A percentile compares a stretch with the other conserved stretches of the same genome.
Evolutionary conservation across 352 stramenopile species (phyloP).

Genomic region (Globisporangium recalcitrans): DNA sequence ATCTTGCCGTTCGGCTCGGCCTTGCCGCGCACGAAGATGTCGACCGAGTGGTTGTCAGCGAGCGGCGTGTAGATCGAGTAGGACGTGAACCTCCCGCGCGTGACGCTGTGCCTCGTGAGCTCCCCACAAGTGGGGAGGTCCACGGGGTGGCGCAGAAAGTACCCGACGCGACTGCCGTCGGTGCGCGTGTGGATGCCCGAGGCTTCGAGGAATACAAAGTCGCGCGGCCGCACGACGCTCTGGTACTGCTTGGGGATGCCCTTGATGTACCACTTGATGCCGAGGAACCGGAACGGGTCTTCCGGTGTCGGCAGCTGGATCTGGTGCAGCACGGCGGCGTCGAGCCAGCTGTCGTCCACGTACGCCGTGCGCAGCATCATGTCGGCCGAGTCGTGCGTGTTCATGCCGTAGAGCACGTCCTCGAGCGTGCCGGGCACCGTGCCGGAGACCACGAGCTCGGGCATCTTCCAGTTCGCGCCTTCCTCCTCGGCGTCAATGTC

Average conservation of each 20-base stretch:
- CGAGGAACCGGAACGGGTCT: conserved; percentile 19
- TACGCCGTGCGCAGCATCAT: conserved; percentile 19
- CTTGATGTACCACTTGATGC: conserved; percentile 20
- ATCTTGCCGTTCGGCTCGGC: conserved; percentile 12
- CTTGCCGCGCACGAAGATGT: conserved; percentile 16
- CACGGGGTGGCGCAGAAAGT: conserved; percentile 18
- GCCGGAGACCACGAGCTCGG: conserved; percentile 16
- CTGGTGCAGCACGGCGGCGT: conserved; percentile 13
- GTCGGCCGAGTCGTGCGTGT: conserved; percentile 14
- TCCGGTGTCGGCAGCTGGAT: conserved; percentile 10
- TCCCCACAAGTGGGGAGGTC: conserved; percentile 10
- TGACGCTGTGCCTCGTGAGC: conserved; percentile 4
- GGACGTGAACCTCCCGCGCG: conserved; percentile 9
- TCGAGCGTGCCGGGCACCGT: conserved; percentile 13
- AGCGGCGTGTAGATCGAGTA: conserved; percentile 16
- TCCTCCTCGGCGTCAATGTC: conserved; percentile 1
- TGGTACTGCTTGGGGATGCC: conserved; percentile 6
- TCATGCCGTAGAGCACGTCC: conserved; percentile 19
- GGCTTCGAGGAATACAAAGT: conserved; percentile 20
- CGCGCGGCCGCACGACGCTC: conserved; percentile 9
- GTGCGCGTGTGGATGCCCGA: conserved; percentile 4
- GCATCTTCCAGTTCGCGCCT: conserved; percentile 12
- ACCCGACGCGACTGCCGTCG: conserved; percentile 16
- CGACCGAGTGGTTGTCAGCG: background rate
- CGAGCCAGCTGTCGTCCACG: conserved; percentile 16